Conservation (phyloP, 495 filamentous ascomycete species). For the Parathielavia appendiculata region DNA sequence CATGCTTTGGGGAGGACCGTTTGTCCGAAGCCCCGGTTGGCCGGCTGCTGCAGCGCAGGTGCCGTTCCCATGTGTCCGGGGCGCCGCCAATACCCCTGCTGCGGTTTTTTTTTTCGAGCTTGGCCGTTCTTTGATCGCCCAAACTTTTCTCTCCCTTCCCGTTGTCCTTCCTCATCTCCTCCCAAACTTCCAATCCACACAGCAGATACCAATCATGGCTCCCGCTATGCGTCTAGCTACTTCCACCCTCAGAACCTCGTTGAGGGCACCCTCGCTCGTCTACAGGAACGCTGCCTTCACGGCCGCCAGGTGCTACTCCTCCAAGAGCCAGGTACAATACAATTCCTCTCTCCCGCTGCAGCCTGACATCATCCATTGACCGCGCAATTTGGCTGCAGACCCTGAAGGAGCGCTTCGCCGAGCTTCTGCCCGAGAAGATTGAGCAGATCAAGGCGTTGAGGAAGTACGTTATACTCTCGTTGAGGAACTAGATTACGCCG, state of each 20-base stretch:
- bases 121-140: conserved; percentile 18
- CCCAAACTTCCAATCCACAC: conserved; percentile 20
- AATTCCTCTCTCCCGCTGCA: conserved; percentile 16
- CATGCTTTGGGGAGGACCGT: neutral
- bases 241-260: conserved; percentile 67
- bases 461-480: conserved; percentile 57
- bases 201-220: conserved; percentile 56
- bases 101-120: conserved; percentile 33
- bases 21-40: conserved; percentile 21
- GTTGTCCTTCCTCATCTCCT: conserved; percentile 23
- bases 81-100: conserved; percentile 14
- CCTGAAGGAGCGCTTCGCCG: conserved; percentile 97
- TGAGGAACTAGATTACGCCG: neutral
- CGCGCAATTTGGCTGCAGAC: conserved; percentile 52
- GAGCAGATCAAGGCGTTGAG: conserved; percentile 98
- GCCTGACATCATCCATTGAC: conserved; percentile 31
- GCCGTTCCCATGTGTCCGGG: conserved; percentile 22
- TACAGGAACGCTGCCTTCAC: conserved; percentile 67
- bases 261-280: conserved; percentile 56
- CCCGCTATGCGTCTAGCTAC: conserved; percentile 71
- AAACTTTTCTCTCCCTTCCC: conserved; percentile 26
- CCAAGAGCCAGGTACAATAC: conserved; percentile 73
- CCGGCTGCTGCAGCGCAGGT: conserved; percentile 10
- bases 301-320: conserved; percentile 81
- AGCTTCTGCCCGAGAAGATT: conserved; percentile 87